A percentile compares a stretch with the other conserved stretches of the same genome.
phyloP scores from a whole-genome alignment of 805 yeast species.

The Cyberlindnera mississippiensis region DNA sequence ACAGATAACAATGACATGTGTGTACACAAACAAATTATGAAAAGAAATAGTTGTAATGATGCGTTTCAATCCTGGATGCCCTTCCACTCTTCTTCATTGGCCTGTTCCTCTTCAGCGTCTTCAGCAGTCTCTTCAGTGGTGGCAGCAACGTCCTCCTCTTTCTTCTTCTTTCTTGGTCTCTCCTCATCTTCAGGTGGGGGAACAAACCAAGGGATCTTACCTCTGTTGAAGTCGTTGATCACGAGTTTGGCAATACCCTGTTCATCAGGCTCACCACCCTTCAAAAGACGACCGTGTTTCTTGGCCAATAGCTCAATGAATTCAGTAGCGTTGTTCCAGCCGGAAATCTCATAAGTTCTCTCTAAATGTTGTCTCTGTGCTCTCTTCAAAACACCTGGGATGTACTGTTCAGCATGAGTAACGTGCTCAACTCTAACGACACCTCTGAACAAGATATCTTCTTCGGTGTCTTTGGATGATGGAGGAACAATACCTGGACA shows the following conservation, averaged over 20 bases:
- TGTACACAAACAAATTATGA: not conserved
- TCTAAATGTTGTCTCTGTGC: constrained; percentile 89
- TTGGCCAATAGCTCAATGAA: constrained; percentile 89
- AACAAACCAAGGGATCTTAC: constrained; percentile 97
- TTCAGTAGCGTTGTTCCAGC: constrained; percentile 78
- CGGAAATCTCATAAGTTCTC: constrained; percentile 90
- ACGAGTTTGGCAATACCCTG: constrained; percentile 86
- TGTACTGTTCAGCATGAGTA: constrained; percentile 90
- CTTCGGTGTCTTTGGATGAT: constrained; percentile 78
- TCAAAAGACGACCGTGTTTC: constrained; percentile 86
- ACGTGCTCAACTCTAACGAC: constrained; percentile 99
- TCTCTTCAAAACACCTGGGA: constrained; percentile 78
- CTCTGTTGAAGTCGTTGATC: constrained; percentile 92
- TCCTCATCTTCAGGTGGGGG: constrained; percentile 81
- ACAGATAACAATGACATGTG: too few relatives aligned
- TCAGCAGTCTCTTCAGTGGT: constrained; percentile 4
- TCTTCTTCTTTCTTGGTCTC: constrained; percentile 29
- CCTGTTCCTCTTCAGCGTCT: constrained; percentile 14
- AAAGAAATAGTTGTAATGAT: not conserved
- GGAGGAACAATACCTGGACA: constrained; percentile 99
- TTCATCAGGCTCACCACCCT: constrained; percentile 98
- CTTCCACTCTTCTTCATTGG: constrained; percentile 29
- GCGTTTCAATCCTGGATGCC: constrained; percentile 12
- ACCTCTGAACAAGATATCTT: constrained; percentile 92
- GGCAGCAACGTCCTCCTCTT: constrained; percentile 23